Conservation (phyloP, 140 eudicot genomes). For the Stevia rebaudiana region DNA sequence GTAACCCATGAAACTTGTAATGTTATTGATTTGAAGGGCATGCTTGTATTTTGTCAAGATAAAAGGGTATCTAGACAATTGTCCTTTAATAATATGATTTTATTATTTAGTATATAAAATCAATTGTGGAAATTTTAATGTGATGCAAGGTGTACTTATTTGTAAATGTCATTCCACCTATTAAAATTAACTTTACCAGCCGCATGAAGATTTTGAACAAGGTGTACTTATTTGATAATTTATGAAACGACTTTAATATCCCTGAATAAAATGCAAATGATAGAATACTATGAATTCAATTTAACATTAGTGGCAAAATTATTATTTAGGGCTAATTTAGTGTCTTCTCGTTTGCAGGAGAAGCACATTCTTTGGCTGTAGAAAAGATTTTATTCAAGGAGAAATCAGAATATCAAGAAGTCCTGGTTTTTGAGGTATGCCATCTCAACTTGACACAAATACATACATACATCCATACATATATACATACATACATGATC, state of each 20-base stretch:
- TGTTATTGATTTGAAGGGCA: not conserved
- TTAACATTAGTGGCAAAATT: not conserved
- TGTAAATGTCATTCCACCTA: not conserved
- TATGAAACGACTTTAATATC: not conserved
- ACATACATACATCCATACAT: no score
- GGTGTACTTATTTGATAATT: not conserved
- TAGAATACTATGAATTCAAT: not conserved
- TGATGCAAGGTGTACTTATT: not conserved
- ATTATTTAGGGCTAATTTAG: not conserved
- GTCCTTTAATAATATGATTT: not conserved
- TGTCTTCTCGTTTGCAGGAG: constrained; percentile 44
- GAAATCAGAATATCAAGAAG: constrained; percentile 77
- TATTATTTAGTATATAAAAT: not conserved
- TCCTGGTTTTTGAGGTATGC: constrained; percentile 82
- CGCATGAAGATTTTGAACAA: not conserved
- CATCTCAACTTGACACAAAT: not conserved
- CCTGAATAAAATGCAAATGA: not conserved
- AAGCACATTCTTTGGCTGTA: constrained; percentile 84
- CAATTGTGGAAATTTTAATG: not conserved
- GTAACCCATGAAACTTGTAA: not conserved
- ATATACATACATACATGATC: not conserved
- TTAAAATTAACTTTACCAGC: not conserved
- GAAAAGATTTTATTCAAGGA: constrained; percentile 69
- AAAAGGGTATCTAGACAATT: constrained; percentile 11
- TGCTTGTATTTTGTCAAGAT: not conserved